A percentile compares a stretch with the other conserved stretches of the same genome.
Conservation (phyloP, 2,329 filamentous ascomycete species). For the Phialocephala sp. region DNA sequence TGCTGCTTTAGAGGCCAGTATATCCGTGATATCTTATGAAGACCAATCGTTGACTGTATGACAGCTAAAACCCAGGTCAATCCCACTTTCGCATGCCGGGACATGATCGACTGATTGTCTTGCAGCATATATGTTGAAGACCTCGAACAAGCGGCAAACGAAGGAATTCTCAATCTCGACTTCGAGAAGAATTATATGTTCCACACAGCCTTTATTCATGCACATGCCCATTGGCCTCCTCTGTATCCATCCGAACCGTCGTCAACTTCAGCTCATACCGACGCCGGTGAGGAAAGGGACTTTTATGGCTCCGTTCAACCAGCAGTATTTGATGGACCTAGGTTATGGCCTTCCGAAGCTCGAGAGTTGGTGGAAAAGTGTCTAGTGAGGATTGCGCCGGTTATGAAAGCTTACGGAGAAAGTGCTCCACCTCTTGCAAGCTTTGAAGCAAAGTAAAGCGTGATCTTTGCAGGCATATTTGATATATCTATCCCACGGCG, state of each 20-base stretch:
- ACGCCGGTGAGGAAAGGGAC: constrained; percentile 8
- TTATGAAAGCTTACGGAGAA: constrained; percentile 24
- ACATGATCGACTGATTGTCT: neutral
- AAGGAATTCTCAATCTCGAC: constrained; percentile 21
- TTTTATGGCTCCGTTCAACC: constrained; percentile 29
- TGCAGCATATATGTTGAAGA: constrained; percentile 26
- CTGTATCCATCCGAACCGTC: neutral
- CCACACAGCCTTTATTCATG: constrained; percentile 27
- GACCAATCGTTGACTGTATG: neutral
- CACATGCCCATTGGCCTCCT: constrained; percentile 23
- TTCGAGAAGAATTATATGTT: constrained; percentile 27
- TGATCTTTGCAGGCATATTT: neutral
- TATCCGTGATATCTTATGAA: neutral
- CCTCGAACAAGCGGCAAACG: constrained; percentile 16
- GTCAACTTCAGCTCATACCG: neutral
- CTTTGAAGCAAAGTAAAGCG: neutral
- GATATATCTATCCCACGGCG: no score
- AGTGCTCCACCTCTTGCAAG: constrained; percentile 12
- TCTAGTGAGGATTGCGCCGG: constrained; percentile 22
- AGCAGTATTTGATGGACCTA: constrained; percentile 25
- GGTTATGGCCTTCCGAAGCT: constrained; percentile 16
- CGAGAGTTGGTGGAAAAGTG: constrained; percentile 20
- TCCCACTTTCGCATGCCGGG: neutral
- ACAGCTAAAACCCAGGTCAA: constrained; percentile 22
- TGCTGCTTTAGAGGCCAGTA: constrained; percentile 14